Conservation (phyloP, 2,329 filamentous ascomycete genomes). For the Trichoderma asperellum region DNA sequence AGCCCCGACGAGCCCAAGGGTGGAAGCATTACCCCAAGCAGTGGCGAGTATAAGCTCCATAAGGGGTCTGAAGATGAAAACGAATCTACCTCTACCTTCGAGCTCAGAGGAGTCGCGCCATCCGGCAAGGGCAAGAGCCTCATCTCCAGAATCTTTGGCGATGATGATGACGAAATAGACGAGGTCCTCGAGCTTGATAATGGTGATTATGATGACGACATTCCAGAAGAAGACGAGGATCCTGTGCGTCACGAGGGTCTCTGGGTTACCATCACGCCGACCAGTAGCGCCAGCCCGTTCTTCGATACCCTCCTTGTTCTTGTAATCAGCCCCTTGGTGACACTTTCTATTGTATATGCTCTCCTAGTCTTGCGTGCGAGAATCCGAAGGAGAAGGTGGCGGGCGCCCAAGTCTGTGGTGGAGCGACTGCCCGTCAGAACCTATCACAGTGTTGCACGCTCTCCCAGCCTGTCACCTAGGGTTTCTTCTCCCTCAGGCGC, state of each 20-base stretch:
- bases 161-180: conserved; percentile 37
- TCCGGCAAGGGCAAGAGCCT: conserved; percentile 46
- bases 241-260: conserved; percentile 65
- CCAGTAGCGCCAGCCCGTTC: conserved; percentile 87
- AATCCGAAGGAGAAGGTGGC: conserved; percentile 87
- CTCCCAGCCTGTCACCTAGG: conserved; percentile 58
- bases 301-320: conserved; percentile 95
- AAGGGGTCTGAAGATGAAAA: conserved; percentile 21
- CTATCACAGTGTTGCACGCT: conserved; percentile 79
- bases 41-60: conserved; percentile 64
- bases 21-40: conserved; percentile 71
- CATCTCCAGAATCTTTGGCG: conserved; percentile 56
- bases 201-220: conserved; percentile 32
- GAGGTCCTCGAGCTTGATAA: conserved; percentile 37
- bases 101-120: conserved; percentile 6
- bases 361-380: conserved; percentile 84
- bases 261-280: conserved; percentile 95
- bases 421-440: conserved; percentile 93
- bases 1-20: conserved; percentile 54
- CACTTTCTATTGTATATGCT: conserved; percentile 89
- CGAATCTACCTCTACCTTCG: background rate
- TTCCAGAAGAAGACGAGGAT: conserved; percentile 32
- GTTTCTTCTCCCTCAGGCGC: conserved; percentile 66
- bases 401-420: conserved; percentile 95
- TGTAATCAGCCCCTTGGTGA: conserved; percentile 92